Evolutionary conservation across 371 early-diverging fungal species (phyloP).

Genomic region (Syncephalis plumigaleata): DNA sequence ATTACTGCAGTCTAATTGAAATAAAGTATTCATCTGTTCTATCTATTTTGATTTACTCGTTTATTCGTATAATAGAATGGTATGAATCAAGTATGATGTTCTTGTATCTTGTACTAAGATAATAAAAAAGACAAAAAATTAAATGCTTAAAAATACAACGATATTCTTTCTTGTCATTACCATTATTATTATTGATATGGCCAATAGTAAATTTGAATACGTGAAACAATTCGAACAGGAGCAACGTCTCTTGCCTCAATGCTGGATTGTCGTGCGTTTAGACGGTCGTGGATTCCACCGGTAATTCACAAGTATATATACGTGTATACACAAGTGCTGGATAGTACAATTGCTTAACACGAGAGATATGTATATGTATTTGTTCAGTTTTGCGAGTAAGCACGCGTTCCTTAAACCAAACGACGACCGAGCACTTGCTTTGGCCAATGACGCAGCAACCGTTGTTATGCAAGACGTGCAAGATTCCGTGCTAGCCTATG

Average conservation of each 20-base stretch:
- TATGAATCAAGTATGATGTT: too few species aligned
- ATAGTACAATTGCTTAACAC: neutral
- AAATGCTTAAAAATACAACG: too few species aligned
- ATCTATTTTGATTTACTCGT: too few species aligned
- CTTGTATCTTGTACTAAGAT: too few species aligned
- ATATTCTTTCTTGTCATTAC: too few species aligned
- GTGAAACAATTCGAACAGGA: constrained; percentile 75
- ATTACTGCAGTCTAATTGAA: too few species aligned
- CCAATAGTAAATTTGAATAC: constrained; percentile 85
- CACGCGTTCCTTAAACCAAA: constrained; percentile 87
- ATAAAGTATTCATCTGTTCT: too few species aligned
- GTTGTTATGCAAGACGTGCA: constrained; percentile 58
- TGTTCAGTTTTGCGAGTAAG: constrained; percentile 47
- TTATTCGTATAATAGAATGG: too few species aligned
- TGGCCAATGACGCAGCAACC: constrained; percentile 74
- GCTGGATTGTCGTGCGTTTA: constrained; percentile 80
- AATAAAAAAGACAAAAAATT: too few species aligned
- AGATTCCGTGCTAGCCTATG: constrained; percentile 79
- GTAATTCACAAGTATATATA: constrained; percentile 12
- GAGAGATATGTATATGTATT: neutral
- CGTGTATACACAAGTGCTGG: too few species aligned
- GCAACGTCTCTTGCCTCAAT: constrained; percentile 56
- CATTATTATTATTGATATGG: constrained; percentile 29
- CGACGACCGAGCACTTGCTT: constrained; percentile 61
- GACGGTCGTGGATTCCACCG: constrained; percentile 89